phyloP scores from a whole-genome alignment of 768 basidiomycete genomes.

The Kwoniella sp. region DNA sequence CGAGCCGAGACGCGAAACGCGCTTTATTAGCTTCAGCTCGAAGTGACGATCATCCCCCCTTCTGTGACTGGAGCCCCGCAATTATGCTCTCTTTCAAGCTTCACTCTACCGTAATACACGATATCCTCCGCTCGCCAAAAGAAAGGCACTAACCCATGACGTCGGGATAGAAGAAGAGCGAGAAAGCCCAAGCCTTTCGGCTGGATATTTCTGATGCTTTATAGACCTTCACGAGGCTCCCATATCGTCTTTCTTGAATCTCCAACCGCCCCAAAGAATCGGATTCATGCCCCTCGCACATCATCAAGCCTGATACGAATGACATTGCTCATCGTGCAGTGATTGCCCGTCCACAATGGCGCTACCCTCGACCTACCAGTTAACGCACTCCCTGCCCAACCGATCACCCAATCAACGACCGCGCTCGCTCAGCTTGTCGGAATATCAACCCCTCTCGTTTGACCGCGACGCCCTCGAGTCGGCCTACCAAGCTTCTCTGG shows the following conservation, averaged over 20 bases:
- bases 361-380: conserved; percentile 29
- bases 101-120: background rate
- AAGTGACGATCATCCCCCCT: too few species aligned
- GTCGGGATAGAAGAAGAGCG: background rate
- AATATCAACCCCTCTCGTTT: conserved; percentile 45
- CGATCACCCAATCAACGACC: conserved; percentile 37
- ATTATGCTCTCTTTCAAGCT: background rate
- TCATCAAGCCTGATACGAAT: too few species aligned
- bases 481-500: conserved; percentile 33
- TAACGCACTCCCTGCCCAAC: conserved; percentile 34
- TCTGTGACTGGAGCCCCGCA: background rate
- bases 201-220: too few species aligned
- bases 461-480: conserved; percentile 43
- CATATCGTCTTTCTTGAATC: too few species aligned
- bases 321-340: too few species aligned
- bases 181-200: too few species aligned
- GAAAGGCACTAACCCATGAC: background rate
- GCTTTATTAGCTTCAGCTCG: background rate
- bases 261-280: too few species aligned
- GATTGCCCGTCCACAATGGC: conserved; percentile 24
- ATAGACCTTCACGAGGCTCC: too few species aligned
- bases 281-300: too few species aligned
- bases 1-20: background rate
- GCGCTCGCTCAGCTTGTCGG: conserved; percentile 38
- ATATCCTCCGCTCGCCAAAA: too few species aligned